These are phyloP conservation scores for Cenchrus fungigraminus DNA, from an alignment of 176 grass and related monocot species.

Conservation along the genomic window DNA sequence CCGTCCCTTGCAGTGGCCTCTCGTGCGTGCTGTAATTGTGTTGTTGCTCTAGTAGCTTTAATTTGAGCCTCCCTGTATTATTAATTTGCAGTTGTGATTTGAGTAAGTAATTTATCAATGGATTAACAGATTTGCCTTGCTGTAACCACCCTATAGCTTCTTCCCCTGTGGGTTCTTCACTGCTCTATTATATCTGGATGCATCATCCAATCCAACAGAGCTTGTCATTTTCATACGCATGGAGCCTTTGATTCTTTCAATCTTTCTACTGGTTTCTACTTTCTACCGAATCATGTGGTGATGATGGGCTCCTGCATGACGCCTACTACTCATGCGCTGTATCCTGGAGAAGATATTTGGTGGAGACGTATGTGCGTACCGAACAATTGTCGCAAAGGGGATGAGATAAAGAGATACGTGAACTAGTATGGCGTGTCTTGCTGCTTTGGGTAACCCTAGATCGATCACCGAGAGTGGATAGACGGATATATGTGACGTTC, in stretches of 20 bases:
- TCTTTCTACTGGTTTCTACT: neutral
- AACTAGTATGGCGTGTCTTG: neutral
- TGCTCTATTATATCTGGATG: neutral
- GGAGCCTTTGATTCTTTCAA: neutral
- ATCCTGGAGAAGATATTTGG: slow-evolving; percentile 34
- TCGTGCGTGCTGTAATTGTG: slow-evolving; percentile 36
- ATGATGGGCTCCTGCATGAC: slow-evolving; percentile 3
- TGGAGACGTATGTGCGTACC: neutral
- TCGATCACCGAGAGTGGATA: slow-evolving; percentile 21
- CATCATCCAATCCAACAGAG: neutral
- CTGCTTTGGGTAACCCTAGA: slow-evolving; percentile 29
- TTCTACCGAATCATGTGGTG: neutral
- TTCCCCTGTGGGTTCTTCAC: neutral
- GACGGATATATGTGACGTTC: neutral
- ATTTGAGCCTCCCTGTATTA: slow-evolving; percentile 4
- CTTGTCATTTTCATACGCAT: slow-evolving; percentile 23
- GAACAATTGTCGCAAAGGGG: slow-evolving; percentile 13
- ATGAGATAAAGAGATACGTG: neutral
- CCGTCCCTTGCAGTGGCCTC: slow-evolving; percentile 42
- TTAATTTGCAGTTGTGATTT: slow-evolving; percentile 47
- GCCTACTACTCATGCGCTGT: neutral
- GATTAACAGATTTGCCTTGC: slow-evolving; percentile 42
- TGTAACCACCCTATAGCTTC: neutral
- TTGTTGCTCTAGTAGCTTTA: slow-evolving; percentile 4
- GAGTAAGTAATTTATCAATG: slow-evolving; percentile 41